phyloP scores from a whole-genome alignment of 345 rosid species.

The Salix koriyanagi region DNA sequence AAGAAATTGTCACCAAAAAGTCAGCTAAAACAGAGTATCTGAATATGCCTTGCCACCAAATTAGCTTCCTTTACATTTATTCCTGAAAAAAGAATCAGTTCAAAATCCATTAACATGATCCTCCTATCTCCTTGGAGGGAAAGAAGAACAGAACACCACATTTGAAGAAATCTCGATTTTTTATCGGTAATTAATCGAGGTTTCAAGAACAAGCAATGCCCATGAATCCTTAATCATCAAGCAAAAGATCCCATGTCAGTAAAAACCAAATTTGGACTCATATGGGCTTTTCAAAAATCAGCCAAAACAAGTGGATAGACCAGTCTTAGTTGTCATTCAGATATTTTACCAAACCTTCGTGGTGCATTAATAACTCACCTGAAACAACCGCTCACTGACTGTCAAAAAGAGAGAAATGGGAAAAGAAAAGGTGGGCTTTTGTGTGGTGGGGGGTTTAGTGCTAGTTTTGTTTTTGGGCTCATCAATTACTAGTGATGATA shows the following conservation, averaged over 20 bases:
- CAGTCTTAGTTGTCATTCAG: not conserved
- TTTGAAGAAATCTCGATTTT: not conserved
- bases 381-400: too few species aligned
- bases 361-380: too few species aligned
- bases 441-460: not conserved
- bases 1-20: not conserved
- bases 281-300: not conserved
- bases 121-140: not conserved
- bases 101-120: not conserved
- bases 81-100: not conserved
- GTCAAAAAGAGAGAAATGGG: slow-evolving; percentile 21
- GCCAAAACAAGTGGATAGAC: not conserved
- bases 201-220: slow-evolving; percentile 1
- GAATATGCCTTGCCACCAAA: not conserved
- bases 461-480: slow-evolving; percentile 5
- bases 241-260: not conserved
- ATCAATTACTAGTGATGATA: slow-evolving; percentile 9
- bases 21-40: not conserved
- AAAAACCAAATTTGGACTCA: not conserved
- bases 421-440: slow-evolving; percentile 20
- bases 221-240: slow-evolving; percentile 2
- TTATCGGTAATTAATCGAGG: not conserved
- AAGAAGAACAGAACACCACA: not conserved
- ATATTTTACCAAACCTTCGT: slow-evolving; percentile 10
- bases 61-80: not conserved